phyloP scores from a whole-genome alignment of 2,329 filamentous ascomycete species.

The Endothia cerciana region DNA sequence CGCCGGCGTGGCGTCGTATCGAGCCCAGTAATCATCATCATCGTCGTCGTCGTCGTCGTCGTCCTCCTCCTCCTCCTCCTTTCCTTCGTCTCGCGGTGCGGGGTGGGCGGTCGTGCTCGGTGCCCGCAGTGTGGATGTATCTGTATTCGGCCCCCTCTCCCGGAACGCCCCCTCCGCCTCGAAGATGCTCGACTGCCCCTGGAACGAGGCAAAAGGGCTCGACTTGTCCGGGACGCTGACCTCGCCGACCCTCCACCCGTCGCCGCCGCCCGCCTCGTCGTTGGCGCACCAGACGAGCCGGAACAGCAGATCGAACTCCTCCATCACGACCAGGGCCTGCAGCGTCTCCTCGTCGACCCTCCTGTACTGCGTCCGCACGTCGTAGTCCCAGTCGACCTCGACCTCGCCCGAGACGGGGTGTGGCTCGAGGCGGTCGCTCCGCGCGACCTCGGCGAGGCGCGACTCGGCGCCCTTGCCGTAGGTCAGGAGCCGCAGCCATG shows the following conservation, averaged over 20 bases:
- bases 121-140: slow-evolving; percentile 12
- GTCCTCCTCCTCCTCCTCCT: slow-evolving; percentile 16
- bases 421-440: slow-evolving; percentile 70
- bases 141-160: slow-evolving; percentile 38
- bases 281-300: slow-evolving; percentile 71
- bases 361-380: slow-evolving; percentile 65
- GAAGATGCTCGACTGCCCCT: slow-evolving; percentile 53
- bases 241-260: slow-evolving; percentile 75
- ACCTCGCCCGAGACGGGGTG: slow-evolving; percentile 81
- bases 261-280: slow-evolving; percentile 62
- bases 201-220: slow-evolving; percentile 58
- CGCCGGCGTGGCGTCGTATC: slow-evolving; percentile 73
- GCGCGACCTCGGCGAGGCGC: slow-evolving; percentile 63
- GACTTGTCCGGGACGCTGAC: slow-evolving; percentile 63
- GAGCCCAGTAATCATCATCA: slow-evolving; percentile 80
- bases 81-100: slow-evolving; percentile 26
- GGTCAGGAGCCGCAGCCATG: slow-evolving; percentile 75
- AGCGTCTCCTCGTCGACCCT: slow-evolving; percentile 77
- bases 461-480: slow-evolving; percentile 64
- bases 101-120: slow-evolving; percentile 28
- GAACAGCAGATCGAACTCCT: slow-evolving; percentile 63
- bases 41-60: slow-evolving; percentile 63
- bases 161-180: slow-evolving; percentile 65
- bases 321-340: slow-evolving; percentile 66
- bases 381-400: slow-evolving; percentile 71